Evolutionary conservation across 148 eudicot species (phyloP).

Genomic region (Cornus controversa): DNA sequence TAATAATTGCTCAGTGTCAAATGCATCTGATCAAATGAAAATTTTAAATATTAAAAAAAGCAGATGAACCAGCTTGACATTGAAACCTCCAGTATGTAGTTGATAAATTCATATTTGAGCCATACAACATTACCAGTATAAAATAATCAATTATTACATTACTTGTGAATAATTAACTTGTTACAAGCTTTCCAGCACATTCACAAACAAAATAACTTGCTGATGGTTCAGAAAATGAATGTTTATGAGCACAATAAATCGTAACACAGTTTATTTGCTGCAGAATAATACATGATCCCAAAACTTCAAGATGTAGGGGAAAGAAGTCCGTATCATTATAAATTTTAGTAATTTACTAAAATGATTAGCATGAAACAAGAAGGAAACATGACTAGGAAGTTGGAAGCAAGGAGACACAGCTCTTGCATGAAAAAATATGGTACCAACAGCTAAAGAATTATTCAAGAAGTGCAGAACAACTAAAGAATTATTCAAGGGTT

Average conservation of each 20-base stretch:
- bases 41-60: conserved; percentile 16
- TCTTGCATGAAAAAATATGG: neutral
- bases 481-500: neutral
- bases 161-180: neutral
- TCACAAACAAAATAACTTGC: conserved; percentile 2
- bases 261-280: neutral
- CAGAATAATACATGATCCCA: neutral
- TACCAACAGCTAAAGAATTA: neutral
- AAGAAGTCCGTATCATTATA: neutral
- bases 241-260: neutral
- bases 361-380: neutral
- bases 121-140: neutral
- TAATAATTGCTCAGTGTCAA: conserved; percentile 80
- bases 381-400: no score
- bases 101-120: neutral
- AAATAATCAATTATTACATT: neutral
- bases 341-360: neutral
- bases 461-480: conserved; percentile 6
- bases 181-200: neutral
- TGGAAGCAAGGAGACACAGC: neutral
- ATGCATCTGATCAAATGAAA: conserved; percentile 72
- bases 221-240: neutral
- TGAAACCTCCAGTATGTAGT: neutral
- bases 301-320: conserved; percentile 2
- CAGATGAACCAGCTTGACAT: neutral